Percentiles rank a stretch among this genome's conserved stretches.
These are phyloP conservation scores for Phytophthora multivora DNA, from an alignment of 352 stramenopile species.

Conservation along the genomic window DNA sequence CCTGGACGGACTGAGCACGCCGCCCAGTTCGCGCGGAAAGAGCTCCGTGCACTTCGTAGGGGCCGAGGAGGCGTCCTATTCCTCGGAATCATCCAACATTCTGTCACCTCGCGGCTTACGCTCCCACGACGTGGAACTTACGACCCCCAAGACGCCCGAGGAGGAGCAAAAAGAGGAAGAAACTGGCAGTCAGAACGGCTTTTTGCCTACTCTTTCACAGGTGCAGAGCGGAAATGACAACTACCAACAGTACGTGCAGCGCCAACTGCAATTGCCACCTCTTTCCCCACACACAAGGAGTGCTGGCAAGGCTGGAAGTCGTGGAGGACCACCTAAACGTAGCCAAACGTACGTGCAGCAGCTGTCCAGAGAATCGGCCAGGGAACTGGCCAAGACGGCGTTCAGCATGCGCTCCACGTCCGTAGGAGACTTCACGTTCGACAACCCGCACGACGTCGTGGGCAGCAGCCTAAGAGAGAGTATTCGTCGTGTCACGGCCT, in stretches of 20 bases:
- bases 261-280: conserved; percentile 65
- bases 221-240: conserved; percentile 18
- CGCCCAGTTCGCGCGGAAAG: conserved; percentile 33
- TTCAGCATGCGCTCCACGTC: conserved; percentile 69
- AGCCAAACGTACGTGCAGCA: conserved; percentile 48
- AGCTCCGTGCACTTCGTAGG: conserved; percentile 29
- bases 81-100: conserved; percentile 33
- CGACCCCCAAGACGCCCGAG: conserved; percentile 41
- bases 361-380: conserved; percentile 52
- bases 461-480: conserved; percentile 67
- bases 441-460: conserved; percentile 58
- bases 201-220: conserved; percentile 31
- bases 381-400: conserved; percentile 76
- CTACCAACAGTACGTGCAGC: conserved; percentile 76
- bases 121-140: conserved; percentile 23
- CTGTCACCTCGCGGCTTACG: conserved; percentile 20
- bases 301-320: conserved; percentile 27
- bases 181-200: conserved; percentile 14
- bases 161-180: conserved; percentile 13
- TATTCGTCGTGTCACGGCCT: conserved; percentile 81
- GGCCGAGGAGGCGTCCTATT: conserved; percentile 27
- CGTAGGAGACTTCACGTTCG: conserved; percentile 79
- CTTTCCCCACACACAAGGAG: conserved; percentile 41
- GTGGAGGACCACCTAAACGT: conserved; percentile 13
- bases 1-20: conserved; percentile 31